These are phyloP conservation scores for Phytophthora syringae DNA, from an alignment of 352 stramenopile species.

Conservation along the genomic window DNA sequence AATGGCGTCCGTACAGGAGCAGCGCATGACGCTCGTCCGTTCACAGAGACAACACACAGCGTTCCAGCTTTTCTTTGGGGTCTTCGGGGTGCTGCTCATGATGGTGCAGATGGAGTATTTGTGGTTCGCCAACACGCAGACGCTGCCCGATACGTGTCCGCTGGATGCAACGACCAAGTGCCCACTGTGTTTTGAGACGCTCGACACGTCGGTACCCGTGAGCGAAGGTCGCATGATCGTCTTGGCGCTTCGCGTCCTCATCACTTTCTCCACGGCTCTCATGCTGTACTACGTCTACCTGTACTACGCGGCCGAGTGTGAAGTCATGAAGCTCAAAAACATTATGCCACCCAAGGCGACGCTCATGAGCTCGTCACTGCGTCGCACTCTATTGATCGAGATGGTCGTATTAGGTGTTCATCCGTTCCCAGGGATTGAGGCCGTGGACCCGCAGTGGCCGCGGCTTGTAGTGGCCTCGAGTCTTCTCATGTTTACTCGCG, in stretches of 20 bases:
- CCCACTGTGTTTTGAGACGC: constrained; percentile 41
- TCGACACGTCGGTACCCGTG: constrained; percentile 44
- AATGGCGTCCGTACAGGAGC: constrained; percentile 56
- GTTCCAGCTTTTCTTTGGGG: constrained; percentile 76
- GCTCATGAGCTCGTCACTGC: constrained; percentile 65
- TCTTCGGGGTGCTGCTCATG: constrained; percentile 77
- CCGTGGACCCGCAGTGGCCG: constrained; percentile 64
- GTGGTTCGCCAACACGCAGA: constrained; percentile 67
- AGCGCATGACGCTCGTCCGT: constrained; percentile 52
- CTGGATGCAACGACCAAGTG: constrained; percentile 44
- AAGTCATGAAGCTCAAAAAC: constrained; percentile 86
- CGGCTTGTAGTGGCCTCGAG: constrained; percentile 63
- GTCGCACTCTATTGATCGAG: constrained; percentile 54
- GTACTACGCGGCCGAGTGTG: constrained; percentile 71
- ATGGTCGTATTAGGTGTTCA: constrained; percentile 61
- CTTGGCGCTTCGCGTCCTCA: constrained; percentile 65
- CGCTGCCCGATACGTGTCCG: constrained; percentile 40
- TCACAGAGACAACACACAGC: constrained; percentile 53
- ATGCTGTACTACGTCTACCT: constrained; percentile 76
- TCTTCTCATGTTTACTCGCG: constrained; percentile 66
- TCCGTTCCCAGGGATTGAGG: constrained; percentile 74
- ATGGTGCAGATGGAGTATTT: constrained; percentile 79
- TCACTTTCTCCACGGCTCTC: constrained; percentile 67
- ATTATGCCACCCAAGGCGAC: constrained; percentile 75
- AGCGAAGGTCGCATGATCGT: constrained; percentile 70